These are phyloP conservation scores for Scalesia atractyloides DNA, from an alignment of 129 eudicot species.

Conservation along the genomic window DNA sequence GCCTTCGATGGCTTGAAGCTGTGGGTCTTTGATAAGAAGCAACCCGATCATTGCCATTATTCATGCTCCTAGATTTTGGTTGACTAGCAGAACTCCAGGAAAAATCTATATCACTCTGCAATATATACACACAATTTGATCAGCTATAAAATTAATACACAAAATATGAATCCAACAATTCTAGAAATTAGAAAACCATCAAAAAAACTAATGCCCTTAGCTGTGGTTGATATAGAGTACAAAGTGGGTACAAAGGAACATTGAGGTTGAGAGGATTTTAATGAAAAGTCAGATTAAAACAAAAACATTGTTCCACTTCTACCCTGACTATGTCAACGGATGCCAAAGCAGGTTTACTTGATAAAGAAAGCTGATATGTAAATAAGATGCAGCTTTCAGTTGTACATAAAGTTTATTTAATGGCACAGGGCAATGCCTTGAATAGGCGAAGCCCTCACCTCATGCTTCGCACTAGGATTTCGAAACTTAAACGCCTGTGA, in stretches of 20 bases:
- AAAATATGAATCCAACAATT: conserved; percentile 16
- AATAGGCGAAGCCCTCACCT: neutral
- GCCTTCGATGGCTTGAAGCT: conserved; percentile 51
- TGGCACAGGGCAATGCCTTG: neutral
- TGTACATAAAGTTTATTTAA: neutral
- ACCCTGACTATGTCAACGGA: neutral
- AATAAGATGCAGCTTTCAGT: neutral
- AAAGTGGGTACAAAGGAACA: neutral
- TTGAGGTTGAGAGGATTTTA: neutral
- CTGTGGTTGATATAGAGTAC: conserved; percentile 7
- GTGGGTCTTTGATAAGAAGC: conserved; percentile 43
- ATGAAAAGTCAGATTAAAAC: neutral
- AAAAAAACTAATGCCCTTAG: neutral
- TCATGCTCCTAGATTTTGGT: conserved; percentile 34
- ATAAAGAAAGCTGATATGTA: neutral
- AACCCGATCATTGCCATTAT: conserved; percentile 35
- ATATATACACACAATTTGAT: conserved; percentile 4
- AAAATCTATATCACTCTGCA: conserved; percentile 68
- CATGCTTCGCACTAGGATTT: neutral
- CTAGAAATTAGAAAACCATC: neutral
- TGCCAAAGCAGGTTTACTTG: conserved; percentile 13
- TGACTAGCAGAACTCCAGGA: conserved; percentile 37
- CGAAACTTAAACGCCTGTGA: neutral
- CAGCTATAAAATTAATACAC: neutral
- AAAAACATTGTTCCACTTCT: neutral